These are phyloP conservation scores for Naganishia cerealis DNA, from an alignment of 1,284 basidiomycete genomes.

Conservation along the genomic window DNA sequence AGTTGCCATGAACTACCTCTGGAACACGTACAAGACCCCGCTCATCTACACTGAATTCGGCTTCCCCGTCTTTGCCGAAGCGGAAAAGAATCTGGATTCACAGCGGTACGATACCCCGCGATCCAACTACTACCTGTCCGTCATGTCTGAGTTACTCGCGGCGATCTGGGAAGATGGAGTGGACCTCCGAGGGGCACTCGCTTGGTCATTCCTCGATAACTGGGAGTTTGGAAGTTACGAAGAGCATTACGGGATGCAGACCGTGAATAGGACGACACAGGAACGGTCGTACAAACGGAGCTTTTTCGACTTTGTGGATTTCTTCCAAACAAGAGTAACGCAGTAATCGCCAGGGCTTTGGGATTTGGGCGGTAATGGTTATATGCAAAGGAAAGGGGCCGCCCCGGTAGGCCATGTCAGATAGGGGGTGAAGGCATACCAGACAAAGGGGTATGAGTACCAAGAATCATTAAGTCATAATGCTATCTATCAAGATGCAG, in stretches of 20 bases:
- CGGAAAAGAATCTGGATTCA: neutral
- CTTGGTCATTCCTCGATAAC: constrained; percentile 4
- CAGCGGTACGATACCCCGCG: neutral
- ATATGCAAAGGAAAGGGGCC: no score
- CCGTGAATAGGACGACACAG: neutral
- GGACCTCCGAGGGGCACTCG: neutral
- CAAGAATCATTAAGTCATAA: no score
- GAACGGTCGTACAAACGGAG: neutral
- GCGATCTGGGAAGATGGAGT: neutral
- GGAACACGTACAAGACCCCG: neutral
- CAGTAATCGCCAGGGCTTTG: no score
- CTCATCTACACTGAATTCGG: neutral
- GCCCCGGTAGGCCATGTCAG: no score
- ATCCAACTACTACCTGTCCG: neutral
- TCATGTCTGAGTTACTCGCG: neutral
- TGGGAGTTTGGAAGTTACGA: constrained; percentile 4
- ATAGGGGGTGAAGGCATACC: no score
- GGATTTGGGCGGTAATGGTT: no score
- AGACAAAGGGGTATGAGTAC: no score
- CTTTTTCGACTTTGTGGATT: neutral
- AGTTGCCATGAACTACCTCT: constrained; percentile 1
- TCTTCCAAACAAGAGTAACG: neutral
- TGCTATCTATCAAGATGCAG: no score
- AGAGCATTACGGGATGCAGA: constrained; percentile 2
- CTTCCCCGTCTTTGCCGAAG: neutral